phyloP scores from a whole-genome alignment of 1,284 basidiomycete genomes.

The Leccinum solheimii region DNA sequence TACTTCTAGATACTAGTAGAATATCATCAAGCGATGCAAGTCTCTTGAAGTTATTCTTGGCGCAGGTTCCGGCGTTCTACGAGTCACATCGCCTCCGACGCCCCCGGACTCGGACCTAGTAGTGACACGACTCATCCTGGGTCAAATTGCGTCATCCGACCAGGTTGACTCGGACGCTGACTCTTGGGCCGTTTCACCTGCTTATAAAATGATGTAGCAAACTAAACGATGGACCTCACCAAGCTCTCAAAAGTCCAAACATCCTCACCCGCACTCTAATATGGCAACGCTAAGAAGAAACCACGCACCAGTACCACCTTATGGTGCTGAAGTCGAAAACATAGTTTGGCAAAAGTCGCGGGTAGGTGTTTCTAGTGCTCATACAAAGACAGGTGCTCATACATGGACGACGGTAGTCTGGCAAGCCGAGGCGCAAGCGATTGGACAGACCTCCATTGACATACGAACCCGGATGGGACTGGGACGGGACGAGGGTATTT shows the following conservation, averaged over 20 bases:
- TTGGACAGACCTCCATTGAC: slow-evolving; percentile 17
- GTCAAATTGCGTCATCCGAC: slow-evolving; percentile 10
- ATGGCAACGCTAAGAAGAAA: slow-evolving; percentile 26
- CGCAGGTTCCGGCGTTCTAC: neutral
- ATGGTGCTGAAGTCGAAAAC: slow-evolving; percentile 12
- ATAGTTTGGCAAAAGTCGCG: slow-evolving; percentile 17
- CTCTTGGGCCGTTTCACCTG: neutral
- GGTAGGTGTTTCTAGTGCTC: slow-evolving; percentile 6
- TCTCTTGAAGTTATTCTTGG: neutral
- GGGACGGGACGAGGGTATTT: slow-evolving; percentile 21
- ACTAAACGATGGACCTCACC: neutral
- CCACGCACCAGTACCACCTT: slow-evolving; percentile 14
- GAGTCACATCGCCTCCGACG: neutral
- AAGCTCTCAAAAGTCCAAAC: slow-evolving; percentile 3
- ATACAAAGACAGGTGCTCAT: slow-evolving; percentile 5
- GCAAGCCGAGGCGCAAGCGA: slow-evolving; percentile 20
- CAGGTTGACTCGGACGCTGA: slow-evolving; percentile 11
- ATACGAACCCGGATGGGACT: slow-evolving; percentile 27
- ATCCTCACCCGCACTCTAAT: neutral
- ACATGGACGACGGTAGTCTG: slow-evolving; percentile 7
- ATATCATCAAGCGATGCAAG: neutral
- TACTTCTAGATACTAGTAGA: no score
- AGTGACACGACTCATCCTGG: slow-evolving; percentile 8
- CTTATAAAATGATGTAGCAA: slow-evolving; percentile 16
- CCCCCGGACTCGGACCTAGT: neutral